These are phyloP conservation scores for Saccharomycopsis guyanensis DNA, from an alignment of 805 yeast genomes.

Conservation along the genomic window DNA sequence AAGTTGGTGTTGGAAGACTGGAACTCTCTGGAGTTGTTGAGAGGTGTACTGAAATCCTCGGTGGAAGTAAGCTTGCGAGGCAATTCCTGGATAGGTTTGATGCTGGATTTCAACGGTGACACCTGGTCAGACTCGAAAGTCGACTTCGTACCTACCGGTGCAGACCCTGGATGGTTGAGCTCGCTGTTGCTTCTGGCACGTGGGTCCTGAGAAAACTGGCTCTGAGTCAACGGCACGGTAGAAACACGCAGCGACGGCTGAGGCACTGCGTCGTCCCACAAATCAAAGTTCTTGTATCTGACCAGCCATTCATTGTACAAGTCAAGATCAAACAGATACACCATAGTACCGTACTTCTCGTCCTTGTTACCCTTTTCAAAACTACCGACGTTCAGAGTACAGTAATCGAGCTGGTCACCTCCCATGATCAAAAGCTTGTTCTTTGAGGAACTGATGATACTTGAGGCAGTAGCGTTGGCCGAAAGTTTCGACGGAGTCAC, in stretches of 20 bases:
- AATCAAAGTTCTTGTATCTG: constrained; percentile 11
- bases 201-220: background rate
- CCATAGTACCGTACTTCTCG: constrained; percentile 50
- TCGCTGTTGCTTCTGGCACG: background rate
- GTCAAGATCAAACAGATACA: constrained; percentile 54
- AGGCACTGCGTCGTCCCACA: constrained; percentile 18
- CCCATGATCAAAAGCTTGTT: constrained; percentile 82
- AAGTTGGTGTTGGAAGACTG: no score
- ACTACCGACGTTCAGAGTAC: constrained; percentile 39
- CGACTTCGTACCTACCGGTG: background rate
- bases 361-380: constrained; percentile 45
- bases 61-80: background rate
- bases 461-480: constrained; percentile 16
- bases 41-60: constrained; percentile 1
- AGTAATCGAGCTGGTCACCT: constrained; percentile 75
- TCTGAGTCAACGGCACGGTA: background rate
- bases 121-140: background rate
- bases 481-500: constrained; percentile 9
- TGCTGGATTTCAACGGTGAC: background rate
- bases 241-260: constrained; percentile 1
- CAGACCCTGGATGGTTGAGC: background rate
- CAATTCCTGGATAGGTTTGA: background rate
- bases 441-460: constrained; percentile 25
- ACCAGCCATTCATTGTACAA: constrained; percentile 21
- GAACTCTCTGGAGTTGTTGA: background rate